Evolutionary conservation across 2,329 filamentous ascomycete genomes (phyloP), one percentile per base, ranked within the genome.

Genomic region (Colletotrichum sp.): DNA sequence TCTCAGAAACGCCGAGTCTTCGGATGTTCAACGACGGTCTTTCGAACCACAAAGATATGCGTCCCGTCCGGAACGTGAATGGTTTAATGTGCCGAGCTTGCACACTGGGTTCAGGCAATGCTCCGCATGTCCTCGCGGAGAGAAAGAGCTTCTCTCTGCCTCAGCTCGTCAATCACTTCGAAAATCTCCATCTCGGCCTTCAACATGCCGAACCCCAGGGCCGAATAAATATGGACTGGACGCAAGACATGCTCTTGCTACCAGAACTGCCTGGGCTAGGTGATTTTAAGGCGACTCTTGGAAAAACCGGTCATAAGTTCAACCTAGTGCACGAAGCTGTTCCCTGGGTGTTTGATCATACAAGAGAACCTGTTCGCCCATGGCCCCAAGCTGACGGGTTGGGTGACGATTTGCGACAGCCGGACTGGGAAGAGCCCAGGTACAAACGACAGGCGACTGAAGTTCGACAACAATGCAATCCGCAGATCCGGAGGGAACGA

Each of bases 91-190:
- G 91, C 80, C 90, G 87, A 79, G 83, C 86, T 21, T 93, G 91
- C 77, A 72, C 31, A 16, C 24, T 73, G 38, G 54, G 68, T 11
- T 18, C 71, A 55, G 68, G 84, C 80, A 77, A 79, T 82, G 69
- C 79, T 76, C 74, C 83, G 82, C n/a, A 80, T 75, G 83, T 70
- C 8, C 43, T 57, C 27, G 16, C 24, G 24, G 70, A 84, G 54
- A 82, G 81, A 61, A 85, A 82, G 63, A 81, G 86, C 12, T 88
- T 89, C 73, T 90, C 89, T n/a, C 83, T 93, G 18, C 87, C 90
- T 33, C 87, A 89, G 66, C 87, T 94, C 70, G 88, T 90, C 74
- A 89, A 87, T 70, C 88, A 92, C 76, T 91, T 91, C 70, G 88
- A 91, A 51, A 78, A 78, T 62, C 80, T 79, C 24, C 87, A 89